Evolutionary conservation across 1,284 basidiomycete species (phyloP).

Genomic region (Phellopilus nigrolimitatus): DNA sequence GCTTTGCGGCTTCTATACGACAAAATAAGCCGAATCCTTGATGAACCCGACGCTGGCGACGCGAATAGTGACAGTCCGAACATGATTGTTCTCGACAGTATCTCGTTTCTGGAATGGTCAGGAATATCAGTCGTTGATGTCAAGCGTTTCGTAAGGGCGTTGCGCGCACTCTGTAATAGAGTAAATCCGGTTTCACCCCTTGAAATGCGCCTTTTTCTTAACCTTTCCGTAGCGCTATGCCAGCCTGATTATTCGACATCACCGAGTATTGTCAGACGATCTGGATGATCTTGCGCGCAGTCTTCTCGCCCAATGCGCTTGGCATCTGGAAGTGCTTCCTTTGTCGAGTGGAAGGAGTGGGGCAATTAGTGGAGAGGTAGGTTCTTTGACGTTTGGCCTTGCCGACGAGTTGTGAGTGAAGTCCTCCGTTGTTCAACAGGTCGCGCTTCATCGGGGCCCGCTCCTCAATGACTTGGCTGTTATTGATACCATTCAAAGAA

Average conservation of each 20-base stretch:
- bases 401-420: conserved; percentile 7
- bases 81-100: conserved; percentile 57
- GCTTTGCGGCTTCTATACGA: conserved; percentile 27
- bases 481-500: conserved; percentile 45
- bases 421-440: conserved; percentile 32
- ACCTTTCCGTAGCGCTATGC: conserved; percentile 38
- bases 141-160: conserved; percentile 50
- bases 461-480: conserved; percentile 31
- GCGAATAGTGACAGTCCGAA: background rate
- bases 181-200: conserved; percentile 31
- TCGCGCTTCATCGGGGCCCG: conserved; percentile 57
- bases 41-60: background rate
- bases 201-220: background rate
- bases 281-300: conserved; percentile 54
- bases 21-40: conserved; percentile 1
- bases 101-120: conserved; percentile 62
- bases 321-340: conserved; percentile 65
- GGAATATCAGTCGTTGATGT: conserved; percentile 48
- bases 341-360: conserved; percentile 69
- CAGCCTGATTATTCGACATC: conserved; percentile 57
- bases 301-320: conserved; percentile 53
- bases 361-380: conserved; percentile 67
- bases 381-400: conserved; percentile 27
- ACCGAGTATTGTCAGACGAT: conserved; percentile 47
- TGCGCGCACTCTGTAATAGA: conserved; percentile 50